Base-by-base conservation (phyloP, 768 basidiomycete genomes). In the Trametes maxima region DNA sequence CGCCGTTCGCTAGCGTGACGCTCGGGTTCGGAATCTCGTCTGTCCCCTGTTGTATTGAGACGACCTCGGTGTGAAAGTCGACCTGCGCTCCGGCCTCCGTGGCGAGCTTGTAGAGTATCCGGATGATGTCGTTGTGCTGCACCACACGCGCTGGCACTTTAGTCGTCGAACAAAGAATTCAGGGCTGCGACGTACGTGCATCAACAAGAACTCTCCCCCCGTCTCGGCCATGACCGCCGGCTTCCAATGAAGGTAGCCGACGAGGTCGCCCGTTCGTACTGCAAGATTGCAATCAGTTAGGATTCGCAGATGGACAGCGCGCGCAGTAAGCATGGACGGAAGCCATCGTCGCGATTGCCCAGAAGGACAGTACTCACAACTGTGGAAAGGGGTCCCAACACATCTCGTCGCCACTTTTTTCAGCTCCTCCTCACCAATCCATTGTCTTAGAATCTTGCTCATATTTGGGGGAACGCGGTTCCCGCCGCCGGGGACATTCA, bases 381-480 rank as follows among this genome's bases (percentile, higher is more conserved):
- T 72, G 57, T 73, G 69, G 57, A 78, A 76, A 14, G 70, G 67
- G 19, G 69, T 65, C 24, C 70, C 70, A 48, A 73, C 72, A 44
- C 74, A 75, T 47, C 73, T 70, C 50, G 75, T 75, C 37, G 69
- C 71, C 24, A 77, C 75, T 44, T 76, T 72, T 7, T 72, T 71
- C 48, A 87, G 69, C 7, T 73, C 68, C 17, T 80, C 77, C 22
- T 74, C 77, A 1, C 84, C 75, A 14, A 82, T 85, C 85, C 86
- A 88, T 60, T 80, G 76, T 56, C 78, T 76, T 24, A 87, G 70
- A 3, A 86, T 72, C 53, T 79, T 79, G 35, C 84, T 83, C 73
- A 85, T 79, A 59, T 87, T 86, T 14, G 86, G 85, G 43, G 84
- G 82, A 7, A 85, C 74, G 28, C 81, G 78, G 48, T 81, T 68